Percentiles rank a stretch among this genome's conserved stretches.
phyloP scores from a whole-genome alignment of 2,329 filamentous ascomycete genomes.

The Aspergillus pseudoviridinutans region DNA sequence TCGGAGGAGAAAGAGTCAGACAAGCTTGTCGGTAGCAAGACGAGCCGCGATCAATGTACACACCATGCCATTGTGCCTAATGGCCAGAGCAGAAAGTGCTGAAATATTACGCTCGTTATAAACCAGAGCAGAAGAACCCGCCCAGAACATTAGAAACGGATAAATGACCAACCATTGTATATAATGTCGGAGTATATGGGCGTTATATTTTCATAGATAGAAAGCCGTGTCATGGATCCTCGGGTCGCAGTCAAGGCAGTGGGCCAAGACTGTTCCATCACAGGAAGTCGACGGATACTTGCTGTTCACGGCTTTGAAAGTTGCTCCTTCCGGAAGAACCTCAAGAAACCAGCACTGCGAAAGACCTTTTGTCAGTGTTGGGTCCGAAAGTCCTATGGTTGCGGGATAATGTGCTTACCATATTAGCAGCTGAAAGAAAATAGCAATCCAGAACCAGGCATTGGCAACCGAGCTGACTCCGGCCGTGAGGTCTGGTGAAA shows the following conservation, averaged over 20 bases:
- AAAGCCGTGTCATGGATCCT: too few species aligned
- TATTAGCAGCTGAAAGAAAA: conserved; percentile 55
- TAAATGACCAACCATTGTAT: too few species aligned
- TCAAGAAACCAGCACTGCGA: conserved; percentile 35
- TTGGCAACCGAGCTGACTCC: conserved; percentile 45
- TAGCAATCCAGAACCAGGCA: conserved; percentile 59
- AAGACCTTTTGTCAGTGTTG: conserved; percentile 1
- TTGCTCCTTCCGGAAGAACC: conserved; percentile 46
- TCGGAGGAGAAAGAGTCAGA: too few species aligned
- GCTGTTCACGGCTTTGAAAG: conserved; percentile 38
- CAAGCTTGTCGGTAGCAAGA: too few species aligned
- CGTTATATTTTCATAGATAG: too few species aligned
- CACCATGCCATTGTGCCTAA: too few species aligned
- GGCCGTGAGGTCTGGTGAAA: conserved; percentile 59
- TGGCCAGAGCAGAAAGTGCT: too few species aligned
- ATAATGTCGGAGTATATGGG: too few species aligned
- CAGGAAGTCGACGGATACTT: neutral
- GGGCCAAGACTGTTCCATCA: neutral
- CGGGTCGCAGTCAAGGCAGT: neutral
- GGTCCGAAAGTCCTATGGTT: neutral
- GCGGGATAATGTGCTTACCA: conserved; percentile 46
- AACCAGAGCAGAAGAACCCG: too few species aligned
- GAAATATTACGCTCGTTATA: too few species aligned
- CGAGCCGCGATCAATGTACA: too few species aligned
- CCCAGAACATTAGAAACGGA: too few species aligned